Evolutionary conservation across 1,284 basidiomycete genomes (phyloP).

Genomic region (Ustilago tritici): DNA sequence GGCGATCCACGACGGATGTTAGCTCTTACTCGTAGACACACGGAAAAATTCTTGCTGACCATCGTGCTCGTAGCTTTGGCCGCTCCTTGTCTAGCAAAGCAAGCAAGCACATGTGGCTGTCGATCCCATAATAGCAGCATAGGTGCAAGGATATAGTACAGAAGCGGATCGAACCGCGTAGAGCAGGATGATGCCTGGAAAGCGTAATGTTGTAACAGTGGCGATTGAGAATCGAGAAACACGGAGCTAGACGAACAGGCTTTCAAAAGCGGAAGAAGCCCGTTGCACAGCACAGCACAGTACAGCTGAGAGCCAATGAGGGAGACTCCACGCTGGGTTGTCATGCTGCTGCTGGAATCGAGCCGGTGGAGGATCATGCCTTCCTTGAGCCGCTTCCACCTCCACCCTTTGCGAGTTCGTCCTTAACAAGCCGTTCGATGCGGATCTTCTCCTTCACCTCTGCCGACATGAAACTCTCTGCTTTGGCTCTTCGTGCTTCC

Average conservation of each 20-base stretch:
- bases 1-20: constrained; percentile 10
- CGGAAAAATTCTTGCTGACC: background rate
- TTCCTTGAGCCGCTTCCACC: constrained; percentile 26
- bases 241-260: background rate
- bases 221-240: background rate
- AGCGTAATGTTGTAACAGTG: background rate
- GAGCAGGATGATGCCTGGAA: background rate
- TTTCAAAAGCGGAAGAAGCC: background rate
- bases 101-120: background rate
- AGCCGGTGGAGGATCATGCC: constrained; percentile 6
- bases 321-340: background rate
- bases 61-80: background rate
- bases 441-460: constrained; percentile 60
- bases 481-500: constrained; percentile 40
- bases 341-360: background rate
- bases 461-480: constrained; percentile 55
- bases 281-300: background rate
- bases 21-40: background rate
- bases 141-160: constrained; percentile 10
- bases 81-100: background rate
- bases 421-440: constrained; percentile 60
- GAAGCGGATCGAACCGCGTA: background rate
- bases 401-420: constrained; percentile 50
- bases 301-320: background rate
- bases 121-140: background rate